Conservation (phyloP, 805 yeast genomes). For the Yamadazyma phyllophila region DNA sequence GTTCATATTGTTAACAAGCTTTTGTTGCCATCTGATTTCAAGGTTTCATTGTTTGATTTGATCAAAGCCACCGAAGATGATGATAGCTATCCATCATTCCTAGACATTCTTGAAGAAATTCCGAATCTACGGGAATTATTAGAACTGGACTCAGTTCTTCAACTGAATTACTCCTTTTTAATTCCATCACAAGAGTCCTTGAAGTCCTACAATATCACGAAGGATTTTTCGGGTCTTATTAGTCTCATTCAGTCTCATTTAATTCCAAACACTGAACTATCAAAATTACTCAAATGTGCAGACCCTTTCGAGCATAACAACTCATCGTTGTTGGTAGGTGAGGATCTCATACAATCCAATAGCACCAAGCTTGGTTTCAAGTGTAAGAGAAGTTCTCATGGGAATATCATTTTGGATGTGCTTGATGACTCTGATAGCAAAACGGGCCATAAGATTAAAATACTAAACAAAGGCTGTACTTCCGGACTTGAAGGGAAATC, state of each 20-base stretch:
- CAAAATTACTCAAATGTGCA: slow-evolving; percentile 46
- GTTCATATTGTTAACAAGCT: slow-evolving; percentile 65
- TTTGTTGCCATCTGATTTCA: slow-evolving; percentile 54
- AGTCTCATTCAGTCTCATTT: slow-evolving; percentile 67
- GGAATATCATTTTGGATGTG: slow-evolving; percentile 9
- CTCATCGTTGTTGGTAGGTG: neutral
- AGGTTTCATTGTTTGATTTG: slow-evolving; percentile 55
- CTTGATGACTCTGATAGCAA: slow-evolving; percentile 6
- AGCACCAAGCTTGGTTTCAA: slow-evolving; percentile 38
- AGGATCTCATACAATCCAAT: slow-evolving; percentile 32
- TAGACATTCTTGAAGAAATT: slow-evolving; percentile 44
- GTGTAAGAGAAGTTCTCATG: slow-evolving; percentile 14
- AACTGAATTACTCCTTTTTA: slow-evolving; percentile 54
- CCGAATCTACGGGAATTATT: slow-evolving; percentile 45
- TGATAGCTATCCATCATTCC: slow-evolving; percentile 25
- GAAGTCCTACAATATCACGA: slow-evolving; percentile 47
- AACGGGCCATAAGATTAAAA: slow-evolving; percentile 50
- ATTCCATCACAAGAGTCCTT: slow-evolving; percentile 68
- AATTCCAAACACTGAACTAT: slow-evolving; percentile 55
- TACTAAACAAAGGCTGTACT: slow-evolving; percentile 62
- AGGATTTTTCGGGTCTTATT: slow-evolving; percentile 41
- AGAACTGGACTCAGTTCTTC: slow-evolving; percentile 20
- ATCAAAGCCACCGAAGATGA: slow-evolving; percentile 51
- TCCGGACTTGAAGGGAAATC: slow-evolving; percentile 20
- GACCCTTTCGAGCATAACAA: neutral